Base-by-base conservation (phyloP, 768 basidiomycete species). In the Pleurotus giganteus region DNA sequence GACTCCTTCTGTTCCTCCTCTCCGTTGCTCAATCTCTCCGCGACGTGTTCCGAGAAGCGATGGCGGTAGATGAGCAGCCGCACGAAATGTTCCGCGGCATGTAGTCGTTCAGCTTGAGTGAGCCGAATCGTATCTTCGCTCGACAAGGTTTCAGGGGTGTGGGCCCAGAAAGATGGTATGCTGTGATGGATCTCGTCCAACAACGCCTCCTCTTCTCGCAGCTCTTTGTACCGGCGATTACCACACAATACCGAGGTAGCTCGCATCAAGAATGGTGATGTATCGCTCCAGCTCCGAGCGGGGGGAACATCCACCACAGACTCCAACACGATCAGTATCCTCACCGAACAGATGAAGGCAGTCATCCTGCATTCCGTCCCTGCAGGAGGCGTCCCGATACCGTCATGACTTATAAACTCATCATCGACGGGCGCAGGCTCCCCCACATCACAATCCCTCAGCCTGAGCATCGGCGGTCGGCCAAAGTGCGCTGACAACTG, bases 391-490 rank as follows among this genome's bases (percentile, higher is more conserved):
- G 77, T 67, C 13, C 76, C 77, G 37, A 89, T 69, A 21, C 82
- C 80, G 12, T 94, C 93, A 28, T 76, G 80, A 1, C 91, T 87
- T 59, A 96, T 88, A 66, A 80, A 89, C 66, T 97, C 94, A 67
- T 97, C 94, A 65, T 95, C 94, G 17, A 94, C 83, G 17, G 89
- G 77, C 4, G 85, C 72, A 2, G 93, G 92, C 66, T 95, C 94
- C 4, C 84, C 80, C n/a, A 94, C 88, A 65, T 97, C 94, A 69
- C 92, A 94, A 66, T 96, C 94, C 58, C 91, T 79, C 57, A 95
- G 71, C 43, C 93, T 82, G 60, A 97, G 79, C 77, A 94, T 82
- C 2, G 93, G 85, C 28, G 94, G 94, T 23, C 94, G 78, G 23
- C 94, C 94, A 66, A 96, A 95, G 69, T 92, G 88, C 55, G 90